phyloP scores from a whole-genome alignment of 2,329 filamentous ascomycete species.

The Colletotrichum limetticola region DNA sequence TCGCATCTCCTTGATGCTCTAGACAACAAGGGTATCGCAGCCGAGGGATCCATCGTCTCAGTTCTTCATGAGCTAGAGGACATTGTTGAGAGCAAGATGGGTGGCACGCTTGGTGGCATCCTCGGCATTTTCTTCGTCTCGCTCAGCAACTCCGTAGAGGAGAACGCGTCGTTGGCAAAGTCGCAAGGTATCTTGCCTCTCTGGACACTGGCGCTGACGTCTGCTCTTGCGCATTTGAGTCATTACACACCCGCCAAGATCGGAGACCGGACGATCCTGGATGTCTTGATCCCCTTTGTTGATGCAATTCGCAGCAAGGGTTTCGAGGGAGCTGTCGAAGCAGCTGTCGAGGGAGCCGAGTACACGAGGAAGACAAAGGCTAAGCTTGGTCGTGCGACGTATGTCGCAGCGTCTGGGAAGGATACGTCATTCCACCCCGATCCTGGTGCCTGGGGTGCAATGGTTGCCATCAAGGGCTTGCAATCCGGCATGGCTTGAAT shows the following conservation, averaged over 20 bases:
- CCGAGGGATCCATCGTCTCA: conserved; percentile 55
- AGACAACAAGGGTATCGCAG: conserved; percentile 48
- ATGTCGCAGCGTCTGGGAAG: conserved; percentile 65
- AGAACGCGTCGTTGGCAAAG: conserved; percentile 38
- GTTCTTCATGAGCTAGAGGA: conserved; percentile 62
- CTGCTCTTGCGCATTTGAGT: conserved; percentile 57
- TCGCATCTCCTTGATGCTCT: conserved; percentile 59
- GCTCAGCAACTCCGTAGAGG: conserved; percentile 38
- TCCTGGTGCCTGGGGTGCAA: conserved; percentile 77
- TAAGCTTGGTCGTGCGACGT: conserved; percentile 74
- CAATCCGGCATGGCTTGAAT: conserved; percentile 36
- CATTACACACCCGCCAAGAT: conserved; percentile 66
- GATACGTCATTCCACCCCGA: conserved; percentile 66
- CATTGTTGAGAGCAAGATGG: conserved; percentile 67
- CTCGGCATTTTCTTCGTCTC: conserved; percentile 66
- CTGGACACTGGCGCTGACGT: conserved; percentile 55
- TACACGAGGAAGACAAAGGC: conserved; percentile 73
- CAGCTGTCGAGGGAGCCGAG: conserved; percentile 69
- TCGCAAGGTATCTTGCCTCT: conserved; percentile 48
- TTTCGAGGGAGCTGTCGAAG: conserved; percentile 66
- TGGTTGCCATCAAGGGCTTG: conserved; percentile 61
- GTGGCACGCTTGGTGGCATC: conserved; percentile 62
- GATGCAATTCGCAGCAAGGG: conserved; percentile 57
- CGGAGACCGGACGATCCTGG: conserved; percentile 68
- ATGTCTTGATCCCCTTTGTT: conserved; percentile 65